These are phyloP conservation scores for Lactarius vividus DNA, from an alignment of 768 basidiomycete genomes.

Conservation along the genomic window DNA sequence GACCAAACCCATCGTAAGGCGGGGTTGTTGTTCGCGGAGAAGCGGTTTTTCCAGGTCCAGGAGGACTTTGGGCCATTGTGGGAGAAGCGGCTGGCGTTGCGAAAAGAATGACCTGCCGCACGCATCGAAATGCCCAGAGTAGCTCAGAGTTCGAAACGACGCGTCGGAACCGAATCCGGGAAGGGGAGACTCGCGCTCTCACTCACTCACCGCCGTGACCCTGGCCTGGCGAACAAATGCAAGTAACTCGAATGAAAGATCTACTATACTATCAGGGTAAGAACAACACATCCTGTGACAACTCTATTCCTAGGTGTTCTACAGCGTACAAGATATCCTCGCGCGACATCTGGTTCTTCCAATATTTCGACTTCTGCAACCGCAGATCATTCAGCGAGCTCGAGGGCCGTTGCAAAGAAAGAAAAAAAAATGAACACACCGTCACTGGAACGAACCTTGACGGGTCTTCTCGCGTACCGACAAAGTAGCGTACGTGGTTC, in stretches of 20 bases:
- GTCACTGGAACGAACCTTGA: conserved; percentile 8
- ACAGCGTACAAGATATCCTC: conserved; percentile 27
- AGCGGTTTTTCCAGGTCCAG: conserved; percentile 1
- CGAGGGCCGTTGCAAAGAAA: neutral
- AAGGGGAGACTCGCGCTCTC: too few relatives aligned
- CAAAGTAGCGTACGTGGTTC: conserved; percentile 4
- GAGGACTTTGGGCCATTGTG: conserved; percentile 8
- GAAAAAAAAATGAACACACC: conserved; percentile 8
- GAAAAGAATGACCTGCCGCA: neutral
- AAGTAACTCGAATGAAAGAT: neutral
- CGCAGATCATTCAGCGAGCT: neutral
- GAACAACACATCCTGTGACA: conserved; percentile 30
- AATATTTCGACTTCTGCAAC: conserved; percentile 25
- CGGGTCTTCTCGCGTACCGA: neutral
- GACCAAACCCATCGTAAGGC: conserved; percentile 7
- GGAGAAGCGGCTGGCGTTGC: neutral
- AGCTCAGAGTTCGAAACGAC: neutral
- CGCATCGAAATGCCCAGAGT: conserved; percentile 6
- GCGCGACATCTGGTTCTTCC: conserved; percentile 21
- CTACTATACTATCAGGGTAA: neutral
- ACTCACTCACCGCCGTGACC: too few relatives aligned
- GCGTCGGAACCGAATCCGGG: neutral
- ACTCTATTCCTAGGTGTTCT: conserved; percentile 29
- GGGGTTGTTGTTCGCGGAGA: neutral
- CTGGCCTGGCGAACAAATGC: too few relatives aligned